Percentiles rank a stretch among this genome's conserved stretches.
phyloP scores from a whole-genome alignment of 139 green algal species.

The Desmodesmus armatus region DNA sequence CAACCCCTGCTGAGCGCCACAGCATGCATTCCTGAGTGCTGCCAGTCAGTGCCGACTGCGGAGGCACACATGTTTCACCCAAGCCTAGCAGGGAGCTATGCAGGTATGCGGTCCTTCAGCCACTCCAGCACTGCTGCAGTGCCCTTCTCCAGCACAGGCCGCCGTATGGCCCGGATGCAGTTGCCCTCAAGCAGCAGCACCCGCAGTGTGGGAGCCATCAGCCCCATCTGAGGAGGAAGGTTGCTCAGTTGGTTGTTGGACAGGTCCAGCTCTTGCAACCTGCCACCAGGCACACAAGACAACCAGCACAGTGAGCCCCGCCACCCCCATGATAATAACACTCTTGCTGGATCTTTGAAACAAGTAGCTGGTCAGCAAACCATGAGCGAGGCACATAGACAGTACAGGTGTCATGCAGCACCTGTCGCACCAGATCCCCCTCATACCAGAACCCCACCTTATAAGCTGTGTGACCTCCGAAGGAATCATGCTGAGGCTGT shows the following conservation, averaged over 20 bases:
- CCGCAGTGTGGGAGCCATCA: constrained; percentile 56
- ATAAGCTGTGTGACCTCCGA: constrained; percentile 45
- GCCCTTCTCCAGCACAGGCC: constrained; percentile 58
- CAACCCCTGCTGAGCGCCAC: too few species aligned
- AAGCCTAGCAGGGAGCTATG: background rate
- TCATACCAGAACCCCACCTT: constrained; percentile 40
- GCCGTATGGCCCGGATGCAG: constrained; percentile 56
- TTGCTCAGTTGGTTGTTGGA: constrained; percentile 63
- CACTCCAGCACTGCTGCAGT: constrained; percentile 59
- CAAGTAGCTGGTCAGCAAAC: too few species aligned
- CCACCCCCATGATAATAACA: too few species aligned
- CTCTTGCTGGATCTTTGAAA: too few species aligned
- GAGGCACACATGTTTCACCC: too few species aligned
- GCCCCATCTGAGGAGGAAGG: constrained; percentile 60
- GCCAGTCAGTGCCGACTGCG: too few species aligned
- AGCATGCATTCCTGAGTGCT: too few species aligned
- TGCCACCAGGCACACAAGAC: constrained; percentile 28
- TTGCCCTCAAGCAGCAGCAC: constrained; percentile 64
- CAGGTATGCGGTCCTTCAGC: constrained; percentile 50
- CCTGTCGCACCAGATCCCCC: too few species aligned
- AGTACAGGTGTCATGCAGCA: too few species aligned
- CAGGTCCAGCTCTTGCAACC: constrained; percentile 63
- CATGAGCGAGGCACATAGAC: too few species aligned
- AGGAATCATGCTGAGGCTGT: constrained; percentile 51
- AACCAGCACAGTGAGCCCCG: too few species aligned